These are phyloP conservation scores for Arthroderma uncinatum DNA, from an alignment of 2,329 filamentous ascomycete genomes.

Conservation along the genomic window DNA sequence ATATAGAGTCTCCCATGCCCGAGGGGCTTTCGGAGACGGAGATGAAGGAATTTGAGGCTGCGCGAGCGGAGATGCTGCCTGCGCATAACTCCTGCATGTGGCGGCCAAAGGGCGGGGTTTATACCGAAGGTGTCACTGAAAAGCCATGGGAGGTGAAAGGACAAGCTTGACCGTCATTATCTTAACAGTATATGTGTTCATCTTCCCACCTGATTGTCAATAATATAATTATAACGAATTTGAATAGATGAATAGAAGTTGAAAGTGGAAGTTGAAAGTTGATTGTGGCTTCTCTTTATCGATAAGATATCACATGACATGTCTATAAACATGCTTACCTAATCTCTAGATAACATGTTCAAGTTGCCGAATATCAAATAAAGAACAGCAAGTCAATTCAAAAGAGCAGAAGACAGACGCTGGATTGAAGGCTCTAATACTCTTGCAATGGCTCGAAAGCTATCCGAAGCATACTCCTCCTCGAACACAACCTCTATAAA, in stretches of 20 bases:
- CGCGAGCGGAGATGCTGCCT: conserved; percentile 7
- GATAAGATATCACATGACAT: not conserved
- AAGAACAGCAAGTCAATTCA: not conserved
- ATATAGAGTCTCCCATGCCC: conserved; percentile 8
- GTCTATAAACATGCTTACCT: not conserved
- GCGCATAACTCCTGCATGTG: conserved; percentile 9
- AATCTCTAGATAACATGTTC: not conserved
- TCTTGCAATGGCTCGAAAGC: conserved; percentile 13
- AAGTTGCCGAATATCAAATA: not conserved
- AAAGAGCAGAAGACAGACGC: not conserved
- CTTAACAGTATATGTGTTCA: no score
- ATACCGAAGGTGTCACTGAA: conserved; percentile 11
- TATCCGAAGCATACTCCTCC: conserved; percentile 14
- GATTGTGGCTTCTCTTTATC: not conserved
- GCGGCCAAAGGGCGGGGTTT: conserved; percentile 12
- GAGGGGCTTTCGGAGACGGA: conserved; percentile 10
- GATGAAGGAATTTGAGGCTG: conserved; percentile 7
- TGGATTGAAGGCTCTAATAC: not conserved
- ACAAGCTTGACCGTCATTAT: not conserved
- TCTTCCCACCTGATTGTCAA: no score
- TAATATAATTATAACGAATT: no score
- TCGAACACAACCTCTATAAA: conserved; percentile 29
- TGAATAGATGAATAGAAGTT: no score
- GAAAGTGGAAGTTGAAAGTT: not conserved
- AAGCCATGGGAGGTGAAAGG: conserved; percentile 10